Base-by-base conservation (phyloP, 805 yeast genomes). In the Danielozyma ontarioensis region DNA sequence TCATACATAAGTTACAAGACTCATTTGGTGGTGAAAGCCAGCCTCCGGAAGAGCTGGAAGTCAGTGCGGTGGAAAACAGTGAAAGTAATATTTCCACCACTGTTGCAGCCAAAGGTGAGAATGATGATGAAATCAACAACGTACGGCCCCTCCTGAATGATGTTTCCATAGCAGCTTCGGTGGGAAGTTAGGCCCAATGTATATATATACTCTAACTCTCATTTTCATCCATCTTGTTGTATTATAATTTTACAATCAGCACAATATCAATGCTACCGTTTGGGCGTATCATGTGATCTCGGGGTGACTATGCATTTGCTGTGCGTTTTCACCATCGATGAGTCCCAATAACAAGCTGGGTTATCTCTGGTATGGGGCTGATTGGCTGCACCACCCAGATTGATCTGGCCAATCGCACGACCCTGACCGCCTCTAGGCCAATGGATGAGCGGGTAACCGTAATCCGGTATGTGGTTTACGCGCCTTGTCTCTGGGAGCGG, bases 131-230 rank as follows among this genome's bases (percentile, higher is more conserved):
- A 12, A 25, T 14, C 31, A 29, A 16, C 14, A 30, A 23, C 11
- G 35, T 21, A n/a, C 7, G 6, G 6, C 7, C 7, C 27, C 5
- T 15, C 17, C 27, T 27, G 16, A 26, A 26, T 15, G 41, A 35
- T 28, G 38, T 34, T 18, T 39, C 39, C 31, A 39, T 29, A 23
- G 32, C 38, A 27, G 28, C 40, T n/a, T 32, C 33, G 19, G 36
- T 34, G 12, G 37, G 27, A 26, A 25, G 40, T 12, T 25, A 29
- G 17, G 17, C n/a, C n/a, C n/a, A n/a, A n/a, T n/a, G n/a, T n/a
- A n/a, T n/a, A n/a, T n/a, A n/a, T n/a, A n/a, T n/a, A n/a, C n/a
- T n/a, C n/a, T n/a, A n/a, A n/a, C n/a, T n/a, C n/a, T n/a, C n/a
- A n/a, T n/a, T n/a, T n/a, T n/a, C n/a, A n/a, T n/a, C n/a, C n/a